These are phyloP conservation scores for Moesziomyces aphidis DNA, from an alignment of 1,284 basidiomycete genomes.

Conservation along the genomic window DNA sequence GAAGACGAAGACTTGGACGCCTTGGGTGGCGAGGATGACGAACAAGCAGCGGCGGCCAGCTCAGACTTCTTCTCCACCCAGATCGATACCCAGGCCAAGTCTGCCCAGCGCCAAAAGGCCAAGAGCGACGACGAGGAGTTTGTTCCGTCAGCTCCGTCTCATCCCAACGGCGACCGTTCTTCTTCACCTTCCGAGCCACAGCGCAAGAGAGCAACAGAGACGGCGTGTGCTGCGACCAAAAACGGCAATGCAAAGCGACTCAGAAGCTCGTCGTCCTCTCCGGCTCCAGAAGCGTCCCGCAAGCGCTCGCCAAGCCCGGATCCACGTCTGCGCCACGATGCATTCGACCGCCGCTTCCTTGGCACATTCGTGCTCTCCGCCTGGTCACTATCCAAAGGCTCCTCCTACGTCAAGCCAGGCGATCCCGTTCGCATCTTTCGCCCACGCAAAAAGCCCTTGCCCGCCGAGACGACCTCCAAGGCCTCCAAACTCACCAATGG, in stretches of 20 bases:
- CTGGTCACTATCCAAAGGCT: constrained; percentile 64
- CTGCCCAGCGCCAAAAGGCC: constrained; percentile 1
- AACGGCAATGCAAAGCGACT: constrained; percentile 10
- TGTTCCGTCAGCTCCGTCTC: constrained; percentile 2
- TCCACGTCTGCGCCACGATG: constrained; percentile 42
- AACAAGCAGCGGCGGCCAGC: not conserved
- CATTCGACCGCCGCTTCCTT: constrained; percentile 51
- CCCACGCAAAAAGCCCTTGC: constrained; percentile 42
- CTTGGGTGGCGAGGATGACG: constrained; percentile 15
- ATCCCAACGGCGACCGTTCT: not conserved
- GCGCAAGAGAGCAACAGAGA: constrained; percentile 7
- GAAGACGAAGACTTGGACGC: constrained; percentile 37
- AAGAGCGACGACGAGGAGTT: constrained; percentile 33
- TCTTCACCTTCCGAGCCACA: constrained; percentile 10
- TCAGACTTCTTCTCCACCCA: constrained; percentile 32
- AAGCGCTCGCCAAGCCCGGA: constrained; percentile 33
- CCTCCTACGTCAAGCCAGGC: constrained; percentile 56
- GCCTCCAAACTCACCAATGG: constrained; percentile 25
- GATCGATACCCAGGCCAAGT: constrained; percentile 2
- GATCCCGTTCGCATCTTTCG: constrained; percentile 58
- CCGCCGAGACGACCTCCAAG: constrained; percentile 12
- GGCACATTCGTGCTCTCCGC: constrained; percentile 64
- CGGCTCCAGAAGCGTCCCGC: constrained; percentile 2
- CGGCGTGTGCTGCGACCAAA: not conserved
- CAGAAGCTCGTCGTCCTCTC: constrained; percentile 15